Evolutionary conservation across 768 basidiomycete genomes (phyloP), one percentile per base, ranked within the genome.

Genomic region (Russula sp.): DNA sequence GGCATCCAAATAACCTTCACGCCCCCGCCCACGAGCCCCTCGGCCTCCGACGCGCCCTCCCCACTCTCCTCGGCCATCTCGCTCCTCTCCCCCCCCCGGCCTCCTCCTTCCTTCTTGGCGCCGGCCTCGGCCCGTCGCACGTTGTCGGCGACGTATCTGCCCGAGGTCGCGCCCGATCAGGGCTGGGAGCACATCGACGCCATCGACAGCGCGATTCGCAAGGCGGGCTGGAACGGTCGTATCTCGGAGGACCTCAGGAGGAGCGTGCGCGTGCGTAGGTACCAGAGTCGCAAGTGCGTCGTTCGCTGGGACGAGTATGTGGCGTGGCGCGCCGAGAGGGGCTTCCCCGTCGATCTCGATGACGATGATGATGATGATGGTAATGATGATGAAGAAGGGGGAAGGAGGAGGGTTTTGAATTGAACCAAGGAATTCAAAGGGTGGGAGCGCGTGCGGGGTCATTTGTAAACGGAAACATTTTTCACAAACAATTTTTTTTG

Each of bases 131-230:
- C 45, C 3, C 46, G 56, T 70, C 83, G 82, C 65, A 77, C 80
- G 1, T 85, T 95, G 68, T 81, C 85, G 11, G 94, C 95, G 8
- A 94, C 92, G 0, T 99, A 95, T 74, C 81, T 99, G 11, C 97
- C 97, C 5, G 87, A 98, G 58, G 89, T 99, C 61, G 88, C 91
- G 46, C 82, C 87, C 0, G 91, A 93, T 41, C 96, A 98, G 73
- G 94, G 92, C 7, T 99, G 97, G 97, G 83, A 86, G 64, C 89
- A 88, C 80, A 76, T 87, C 60, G 90, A 97, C 73, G 87, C 96
- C 7, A 75, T 99, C 42, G 87, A 95, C 67, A 93, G 87, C 68
- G 93, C 94, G 34, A 93, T 98, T 65, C 82, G 84, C 65, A 99
- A 99, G 75, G 91, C 95, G 4, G 97, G 94, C 3, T 98, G 88